Evolutionary conservation across 345 rosid genomes (phyloP), one percentile per base, ranked within the genome.

Genomic region (Hibiscus trionum): DNA sequence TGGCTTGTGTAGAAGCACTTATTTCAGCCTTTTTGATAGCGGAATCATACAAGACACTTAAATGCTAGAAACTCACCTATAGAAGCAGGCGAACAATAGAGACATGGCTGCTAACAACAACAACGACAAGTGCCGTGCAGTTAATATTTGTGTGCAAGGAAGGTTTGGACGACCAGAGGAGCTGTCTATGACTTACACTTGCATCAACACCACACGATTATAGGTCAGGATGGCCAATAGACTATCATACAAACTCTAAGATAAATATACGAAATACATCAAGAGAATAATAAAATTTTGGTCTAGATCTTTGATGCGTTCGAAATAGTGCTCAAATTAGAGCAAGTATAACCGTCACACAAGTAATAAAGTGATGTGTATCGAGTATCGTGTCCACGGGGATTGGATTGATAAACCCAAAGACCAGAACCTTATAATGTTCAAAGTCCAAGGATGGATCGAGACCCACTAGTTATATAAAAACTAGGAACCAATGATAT

Each of bases 121-220:
- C 91, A 73, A 94, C 97, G 19, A 86, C 91, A 80, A 95, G 93
- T 26, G 93, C 88, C 53, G 90, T 84, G 59, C 99, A 92, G 81
- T 95, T 93, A 29, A 86, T 86, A 78, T 92, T 92, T 76, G 94
- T 82, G 74, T 92, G 90, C 65, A 92, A 86, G 73, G 97, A 87
- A 82, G 99, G 99, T 70, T 87, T 92, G 24, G 96, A 89, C 5
- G 99, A 95, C 78, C 77, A 80, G 67, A 95, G 86, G 77, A 95
- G 79, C 75, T 84, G 78, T 75, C 99, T 82, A 69, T 83, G 86
- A 2, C 82, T 80, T 53, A 87, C 83, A 80, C 81, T 80, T 50
- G 83, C 85, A 82, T 92, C 86, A 60, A 95, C 97, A 37, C 94
- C 97, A 64, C 93, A 89, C 99, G 92, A 87, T 69, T 55, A 83